Base-by-base conservation (phyloP, 805 yeast species). In the Candida schatavii region DNA sequence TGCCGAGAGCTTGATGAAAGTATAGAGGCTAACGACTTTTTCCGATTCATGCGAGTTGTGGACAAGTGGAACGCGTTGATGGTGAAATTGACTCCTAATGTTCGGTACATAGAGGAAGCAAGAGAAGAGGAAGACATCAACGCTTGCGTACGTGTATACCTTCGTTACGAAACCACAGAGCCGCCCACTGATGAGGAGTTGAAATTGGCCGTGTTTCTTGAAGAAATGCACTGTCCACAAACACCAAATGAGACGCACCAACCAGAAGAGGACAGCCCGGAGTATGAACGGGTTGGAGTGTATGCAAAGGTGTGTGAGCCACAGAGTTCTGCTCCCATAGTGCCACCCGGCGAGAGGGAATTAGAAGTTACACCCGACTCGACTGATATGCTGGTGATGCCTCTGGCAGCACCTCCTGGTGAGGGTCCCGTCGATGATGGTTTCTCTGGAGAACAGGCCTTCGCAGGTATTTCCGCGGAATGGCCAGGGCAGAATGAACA, bases 1-100 rank as follows among this genome's bases (percentile, higher is more conserved):
- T 66, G 71, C 48, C 49, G 52, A 17, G 49, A 41, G 18, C 43
- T 70, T n/a, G 64, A 61, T 26, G 46, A 46, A 5, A 44, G 72
- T 1, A 58, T 68, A 10, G 62, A 55, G 3, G 51, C 57, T 1
- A 58, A 70, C 44, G 59, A 64, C 38, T 66, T 70, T 41, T 48
- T 48, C n/a, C 49, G 44, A 5, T 70, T 70, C 42, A 59, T 70
- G 68, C 41, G 42, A 23, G 52, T 64, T 10, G 53, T 70, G 27
- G 75, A 70, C 49, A 59, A 57, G 39, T 70, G 75, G 75, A 70
- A 70, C 44, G 40, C 46, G 4, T 52, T 70, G 30, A 67, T 70
- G 72, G 31, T 66, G 18, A 52, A 55, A 22, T 58, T 70, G n/a
- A 50, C 68, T 1, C 75, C 75, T 0, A 63, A 56, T 41, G 23